Evolutionary conservation across 148 eudicot species (phyloP), one percentile per base, ranked within the genome.

Genomic region (Rheum nobile): DNA sequence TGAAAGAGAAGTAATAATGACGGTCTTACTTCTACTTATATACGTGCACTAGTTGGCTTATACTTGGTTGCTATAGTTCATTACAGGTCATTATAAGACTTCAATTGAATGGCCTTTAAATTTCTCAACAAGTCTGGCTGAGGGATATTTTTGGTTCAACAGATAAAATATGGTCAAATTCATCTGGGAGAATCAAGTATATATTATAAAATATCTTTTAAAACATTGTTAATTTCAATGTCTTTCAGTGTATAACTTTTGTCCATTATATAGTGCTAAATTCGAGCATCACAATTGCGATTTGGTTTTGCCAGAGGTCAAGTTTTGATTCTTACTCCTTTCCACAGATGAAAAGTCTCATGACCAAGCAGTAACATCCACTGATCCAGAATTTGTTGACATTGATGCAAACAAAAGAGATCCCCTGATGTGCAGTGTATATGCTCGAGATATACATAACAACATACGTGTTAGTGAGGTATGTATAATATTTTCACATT

Each of bases 381-480:
- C 79, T 37, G 82, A 67, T 72, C 75, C 76, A 38, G 76, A 75
- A 38, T 75, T 90, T 67, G 74, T 80, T 39, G 87, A 90, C 78
- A 87, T 93, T 79, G 98, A 93, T 82, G 80, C 83, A n/a, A 85
- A 83, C 74, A 78, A 81, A 70, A 88, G 83, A 82, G 96, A 90
- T 83, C 96, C 96, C 70, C 86, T 68, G 74, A 85, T 90, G 96
- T 93, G 98, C 78, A 80, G 88, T 79, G 75, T 79, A 24, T 93
- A 93, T 80, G 98, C 89, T 77, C 79, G 86, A 73, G 88, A 89
- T 72, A 91, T 93, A 79, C 86, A 85, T 75, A 70, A 72, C 37
- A 77, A 80, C 68, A 83, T 79, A 77, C 82, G 81, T 74, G 83
- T 83, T 70, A 83, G 71, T 69, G 94, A 93, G 98, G 98, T 93